Evolutionary conservation across 2,329 filamentous ascomycete genomes (phyloP), one percentile per base, ranked within the genome.

Genomic region (Beauveria caledonica): DNA sequence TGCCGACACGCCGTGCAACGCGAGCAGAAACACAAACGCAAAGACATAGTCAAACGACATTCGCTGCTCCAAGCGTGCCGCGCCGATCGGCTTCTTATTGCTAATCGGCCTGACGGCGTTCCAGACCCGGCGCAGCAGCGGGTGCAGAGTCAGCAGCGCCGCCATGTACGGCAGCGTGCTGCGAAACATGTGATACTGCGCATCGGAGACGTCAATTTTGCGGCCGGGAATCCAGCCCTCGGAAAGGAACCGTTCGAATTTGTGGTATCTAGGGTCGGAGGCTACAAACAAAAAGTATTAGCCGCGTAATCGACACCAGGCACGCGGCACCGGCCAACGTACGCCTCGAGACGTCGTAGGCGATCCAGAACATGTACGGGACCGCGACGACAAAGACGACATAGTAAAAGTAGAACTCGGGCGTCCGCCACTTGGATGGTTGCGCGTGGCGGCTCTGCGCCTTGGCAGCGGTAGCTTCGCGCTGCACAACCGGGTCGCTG

Each of bases 191-290:
- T 81, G 78, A 74, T 97, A 99, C 73, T 99, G 94, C 36, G 82
- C 74, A 75, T 99, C 94, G 44, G 92, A 94, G 64, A 92, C 86
- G 75, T 99, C 94, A 64, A 97, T 90, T 80, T 90, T 90, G 62
- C 93, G 88, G 27, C 93, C 93, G 8, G 88, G 89, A 61, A 99
- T 89, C 94, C 94, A 99, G 66, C 94, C 95, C 9, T 86, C 80
- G 2, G 85, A 86, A 17, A 99, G 82, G 44, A 87, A 78, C 62
- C 78, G 77, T 63, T 87, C 81, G 70, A 87, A 97, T 66, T 87
- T 89, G 62, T 80, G 71, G 71, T 94, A 99, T 66, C 89, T 86
- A 5, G 90, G 89, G 71, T 97, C 88, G 40, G 86, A 86, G 62
- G 87, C 92, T 96, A 69, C 7, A 53, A 21, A 9, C 11, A 56